Percentiles rank a stretch among this genome's conserved stretches.
Evolutionary conservation across 148 eudicot genomes (phyloP).

Genomic region (Rhododendron ovatum): DNA sequence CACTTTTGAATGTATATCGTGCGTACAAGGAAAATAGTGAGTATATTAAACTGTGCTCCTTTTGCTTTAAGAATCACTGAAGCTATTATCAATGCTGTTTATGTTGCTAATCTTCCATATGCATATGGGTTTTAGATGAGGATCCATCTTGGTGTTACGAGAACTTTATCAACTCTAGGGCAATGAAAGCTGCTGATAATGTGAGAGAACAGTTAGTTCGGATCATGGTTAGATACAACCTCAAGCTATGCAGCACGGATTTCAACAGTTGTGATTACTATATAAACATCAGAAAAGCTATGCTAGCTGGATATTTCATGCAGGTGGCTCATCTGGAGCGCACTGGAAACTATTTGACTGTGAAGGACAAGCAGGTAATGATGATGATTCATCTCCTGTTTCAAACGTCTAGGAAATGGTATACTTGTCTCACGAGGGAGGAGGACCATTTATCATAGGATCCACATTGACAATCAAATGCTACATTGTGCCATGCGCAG

Average conservation of each 20-base stretch:
- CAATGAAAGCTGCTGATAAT: conserved; percentile 87
- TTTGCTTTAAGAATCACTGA: background rate
- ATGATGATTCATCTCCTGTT: background rate
- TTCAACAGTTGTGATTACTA: conserved; percentile 93
- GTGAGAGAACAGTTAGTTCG: conserved; percentile 93
- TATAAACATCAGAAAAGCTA: conserved; percentile 88
- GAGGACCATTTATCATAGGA: background rate
- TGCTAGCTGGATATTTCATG: conserved; percentile 97
- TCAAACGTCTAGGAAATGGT: background rate
- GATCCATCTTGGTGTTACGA: conserved; percentile 92
- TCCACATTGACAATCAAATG: background rate
- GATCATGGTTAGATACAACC: conserved; percentile 76
- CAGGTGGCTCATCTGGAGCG: conserved; percentile 95
- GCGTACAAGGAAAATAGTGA: conserved; percentile 95
- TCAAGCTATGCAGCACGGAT: conserved; percentile 89
- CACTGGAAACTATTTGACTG: conserved; percentile 87
- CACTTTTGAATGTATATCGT: conserved; percentile 91
- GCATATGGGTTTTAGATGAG: conserved; percentile 47
- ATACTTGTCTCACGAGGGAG: background rate
- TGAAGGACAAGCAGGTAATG: conserved; percentile 88
- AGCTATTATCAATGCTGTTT: no score
- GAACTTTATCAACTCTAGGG: conserved; percentile 74
- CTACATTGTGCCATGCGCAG: conserved; percentile 24
- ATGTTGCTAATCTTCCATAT: background rate
- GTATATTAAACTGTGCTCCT: conserved; percentile 18